Base-by-base conservation (phyloP, 495 filamentous ascomycete genomes). In the Chaetomium cochliodes region DNA sequence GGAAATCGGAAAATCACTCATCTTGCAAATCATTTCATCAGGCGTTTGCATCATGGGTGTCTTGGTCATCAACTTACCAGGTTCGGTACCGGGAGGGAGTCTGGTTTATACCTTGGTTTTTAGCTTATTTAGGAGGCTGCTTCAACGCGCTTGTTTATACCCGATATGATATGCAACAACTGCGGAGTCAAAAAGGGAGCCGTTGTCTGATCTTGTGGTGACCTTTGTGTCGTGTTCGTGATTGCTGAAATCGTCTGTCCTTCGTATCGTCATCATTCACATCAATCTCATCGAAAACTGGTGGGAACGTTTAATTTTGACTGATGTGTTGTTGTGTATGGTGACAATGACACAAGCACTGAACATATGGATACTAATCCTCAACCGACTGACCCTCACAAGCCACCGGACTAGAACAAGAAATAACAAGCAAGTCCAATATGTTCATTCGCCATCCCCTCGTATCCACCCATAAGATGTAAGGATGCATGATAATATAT, bases 41-140 rank as follows among this genome's bases (percentile, higher is more conserved):
- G 72, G 73, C 70, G 70, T 72, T 73, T 73, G 71, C 71, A 75
- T 74, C 63, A 44, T 68, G 57, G 72, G 61, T 69, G 65, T 56
- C 58, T 63, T 76, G 70, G 73, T 74, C 70, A 67, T 76, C 69
- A 73, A 74, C 73, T 74, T 67, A 63, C 66, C 71, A 71, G 23
- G 61, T 70, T 66, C 63, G 67, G 72, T 64, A 66, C 67, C 42
- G 28, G 42, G 52, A 46, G 49, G 71, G 67, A 69, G 62, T 74
- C 68, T 69, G 69, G 67, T 42, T 67, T 64, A 60, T 65, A 60
- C 39, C 63, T 60, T 62, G 55, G 18, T 50, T 61, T 62, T 25
- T 41, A 22, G 33, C 20, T 58, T 47, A 44, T 58, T 52, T 64
- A 58, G 62, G 63, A 47, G 59, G 52, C 74, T 70, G 74, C 74